Base-by-base conservation (phyloP, 2,329 filamentous ascomycete genomes). In the Neonectria hederae region DNA sequence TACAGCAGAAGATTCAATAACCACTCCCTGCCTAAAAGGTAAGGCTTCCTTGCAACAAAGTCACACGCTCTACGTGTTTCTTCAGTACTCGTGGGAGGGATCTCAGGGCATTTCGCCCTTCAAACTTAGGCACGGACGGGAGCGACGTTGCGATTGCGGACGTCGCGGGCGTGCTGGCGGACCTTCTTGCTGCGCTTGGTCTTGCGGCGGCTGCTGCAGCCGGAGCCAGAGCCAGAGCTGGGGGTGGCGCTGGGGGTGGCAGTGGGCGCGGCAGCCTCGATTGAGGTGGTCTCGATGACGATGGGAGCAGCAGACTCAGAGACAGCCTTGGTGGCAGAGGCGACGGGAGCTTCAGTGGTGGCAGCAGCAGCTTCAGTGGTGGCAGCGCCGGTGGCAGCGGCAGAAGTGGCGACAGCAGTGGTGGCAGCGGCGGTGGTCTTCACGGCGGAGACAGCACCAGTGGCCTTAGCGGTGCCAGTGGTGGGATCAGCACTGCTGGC, bases 1-100 rank as follows among this genome's bases (percentile, higher is more conserved):
- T 73, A 73, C 71, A 74, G 69, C 71, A 72, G 70, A 74, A 73
- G 59, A 68, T 65, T 70, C 59, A 64, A 70, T 45, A 62, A 62
- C 69, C 65, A 69, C 62, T 67, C 63, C 62, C 54, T 51, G 59
- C 55, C 38, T 52, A 53, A 46, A 61, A 64, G 38, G 54, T 28
- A 53, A 49, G 46, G 53, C 54, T 59, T 65, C 66, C 68, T 69
- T 69, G 58, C 46, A 63, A 63, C 53, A 48, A 55, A 24, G 30
- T 60, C 60, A 56, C 69, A 72, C 65, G 65, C 65, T 70, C 61
- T 56, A 51, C 59, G 69, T 43, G 63, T 58, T 62, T 62, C 54
- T 54, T 55, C 38, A 35, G 45, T 46, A 59, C 46, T 57, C 54
- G 28, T 43, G 32, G 49, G 14, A 62, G 51, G 28, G 42, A 32